Conservation (phyloP, 495 filamentous ascomycete species). For the Astrothelium macrocarpum region DNA sequence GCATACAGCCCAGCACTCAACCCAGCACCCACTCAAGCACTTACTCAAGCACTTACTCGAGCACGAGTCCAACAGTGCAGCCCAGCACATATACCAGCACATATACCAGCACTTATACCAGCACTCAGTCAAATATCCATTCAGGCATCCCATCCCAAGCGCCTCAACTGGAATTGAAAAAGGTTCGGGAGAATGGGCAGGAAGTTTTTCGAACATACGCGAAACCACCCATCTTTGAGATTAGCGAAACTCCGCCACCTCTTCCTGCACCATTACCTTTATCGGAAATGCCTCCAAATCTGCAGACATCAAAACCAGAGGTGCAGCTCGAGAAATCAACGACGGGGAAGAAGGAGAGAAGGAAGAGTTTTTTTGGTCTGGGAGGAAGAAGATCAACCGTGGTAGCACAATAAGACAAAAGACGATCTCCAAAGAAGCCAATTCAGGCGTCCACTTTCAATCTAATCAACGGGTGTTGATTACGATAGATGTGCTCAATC, state of each 20-base stretch:
- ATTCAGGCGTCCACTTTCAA: no score
- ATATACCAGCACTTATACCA: background rate
- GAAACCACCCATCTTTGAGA: background rate
- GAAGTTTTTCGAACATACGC: background rate
- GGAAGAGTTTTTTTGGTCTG: background rate
- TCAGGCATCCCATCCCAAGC: background rate
- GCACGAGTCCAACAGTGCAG: no score
- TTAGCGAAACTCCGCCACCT: background rate
- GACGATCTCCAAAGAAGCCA: background rate
- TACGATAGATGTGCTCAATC: no score
- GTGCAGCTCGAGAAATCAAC: background rate
- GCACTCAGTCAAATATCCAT: background rate
- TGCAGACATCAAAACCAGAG: background rate
- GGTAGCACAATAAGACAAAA: background rate
- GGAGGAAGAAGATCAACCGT: background rate
- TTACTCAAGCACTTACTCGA: no score
- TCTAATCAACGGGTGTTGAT: no score
- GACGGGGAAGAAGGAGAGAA: background rate
- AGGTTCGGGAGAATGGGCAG: background rate
- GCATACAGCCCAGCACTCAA: background rate
- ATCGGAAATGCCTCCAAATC: background rate
- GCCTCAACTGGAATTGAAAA: background rate
- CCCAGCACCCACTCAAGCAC: background rate
- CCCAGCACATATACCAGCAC: background rate
- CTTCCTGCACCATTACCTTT: background rate